Conservation (phyloP, 805 yeast genomes). For the Metschnikowia hibisci region DNA sequence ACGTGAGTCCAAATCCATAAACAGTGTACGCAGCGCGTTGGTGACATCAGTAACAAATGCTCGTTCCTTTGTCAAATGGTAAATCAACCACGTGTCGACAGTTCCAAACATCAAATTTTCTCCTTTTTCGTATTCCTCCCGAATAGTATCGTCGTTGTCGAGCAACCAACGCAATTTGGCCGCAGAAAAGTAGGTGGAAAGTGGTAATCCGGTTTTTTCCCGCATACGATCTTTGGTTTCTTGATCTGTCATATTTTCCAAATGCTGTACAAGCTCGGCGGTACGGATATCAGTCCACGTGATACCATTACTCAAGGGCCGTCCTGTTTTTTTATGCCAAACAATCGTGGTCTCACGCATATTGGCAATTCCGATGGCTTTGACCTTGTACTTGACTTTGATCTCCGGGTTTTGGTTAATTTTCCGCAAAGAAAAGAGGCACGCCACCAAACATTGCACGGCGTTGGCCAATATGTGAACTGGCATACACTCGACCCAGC, state of each 20-base stretch:
- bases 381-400: slow-evolving; percentile 56
- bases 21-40: slow-evolving; percentile 87
- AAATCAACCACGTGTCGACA: slow-evolving; percentile 89
- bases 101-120: slow-evolving; percentile 87
- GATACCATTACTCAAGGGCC: slow-evolving; percentile 81
- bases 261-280: slow-evolving; percentile 59
- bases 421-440: slow-evolving; percentile 53
- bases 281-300: slow-evolving; percentile 97
- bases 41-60: slow-evolving; percentile 81
- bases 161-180: slow-evolving; percentile 86
- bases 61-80: slow-evolving; percentile 69
- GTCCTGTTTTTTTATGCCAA: slow-evolving; percentile 82
- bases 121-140: slow-evolving; percentile 66
- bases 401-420: slow-evolving; percentile 51
- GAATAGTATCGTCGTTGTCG: slow-evolving; percentile 67
- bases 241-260: slow-evolving; percentile 50
- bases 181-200: slow-evolving; percentile 89
- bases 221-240: slow-evolving; percentile 56
- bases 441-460: slow-evolving; percentile 69
- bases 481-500: slow-evolving; percentile 95
- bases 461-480: slow-evolving; percentile 76
- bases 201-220: slow-evolving; percentile 75
- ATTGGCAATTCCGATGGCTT: slow-evolving; percentile 83
- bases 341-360: slow-evolving; percentile 93
- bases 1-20: slow-evolving; percentile 74